Conservation (phyloP, 2,329 filamentous ascomycete species). For the Cercospora brassicicola region DNA sequence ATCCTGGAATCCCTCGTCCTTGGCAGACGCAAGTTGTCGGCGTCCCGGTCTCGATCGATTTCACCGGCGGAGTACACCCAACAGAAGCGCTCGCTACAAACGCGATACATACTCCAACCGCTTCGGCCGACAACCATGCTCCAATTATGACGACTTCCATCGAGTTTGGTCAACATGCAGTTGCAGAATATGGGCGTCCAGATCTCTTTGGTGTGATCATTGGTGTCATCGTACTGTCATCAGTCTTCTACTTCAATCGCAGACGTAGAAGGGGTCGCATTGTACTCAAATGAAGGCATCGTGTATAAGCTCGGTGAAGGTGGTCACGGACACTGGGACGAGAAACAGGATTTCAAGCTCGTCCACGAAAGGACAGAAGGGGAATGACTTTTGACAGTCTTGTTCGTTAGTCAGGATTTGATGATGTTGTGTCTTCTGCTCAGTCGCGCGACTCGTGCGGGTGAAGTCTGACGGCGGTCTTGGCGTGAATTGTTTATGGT, state of each 20-base stretch:
- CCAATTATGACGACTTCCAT: background rate
- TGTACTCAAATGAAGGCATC: background rate
- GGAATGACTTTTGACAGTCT: background rate
- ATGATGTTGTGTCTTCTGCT: background rate
- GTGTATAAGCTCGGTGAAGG: background rate
- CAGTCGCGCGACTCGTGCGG: background rate
- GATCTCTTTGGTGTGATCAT: background rate
- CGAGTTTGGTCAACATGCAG: background rate
- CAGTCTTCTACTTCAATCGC: background rate
- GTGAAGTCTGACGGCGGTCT: background rate
- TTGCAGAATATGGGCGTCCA: background rate
- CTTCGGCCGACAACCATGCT: background rate
- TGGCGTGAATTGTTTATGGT: background rate
- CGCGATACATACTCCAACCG: background rate
- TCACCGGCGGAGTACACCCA: background rate
- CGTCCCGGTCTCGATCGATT: background rate
- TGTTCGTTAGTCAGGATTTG: background rate
- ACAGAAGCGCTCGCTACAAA: background rate
- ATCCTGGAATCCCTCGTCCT: background rate
- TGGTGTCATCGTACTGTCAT: background rate
- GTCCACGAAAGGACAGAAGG: background rate
- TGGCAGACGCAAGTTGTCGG: background rate
- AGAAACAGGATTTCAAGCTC: background rate
- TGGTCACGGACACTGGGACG: background rate
- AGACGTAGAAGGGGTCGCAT: background rate